Evolutionary conservation across 179 eudicot genomes (phyloP), one percentile per base, ranked within the genome.

Genomic region (Beta corolliflora): DNA sequence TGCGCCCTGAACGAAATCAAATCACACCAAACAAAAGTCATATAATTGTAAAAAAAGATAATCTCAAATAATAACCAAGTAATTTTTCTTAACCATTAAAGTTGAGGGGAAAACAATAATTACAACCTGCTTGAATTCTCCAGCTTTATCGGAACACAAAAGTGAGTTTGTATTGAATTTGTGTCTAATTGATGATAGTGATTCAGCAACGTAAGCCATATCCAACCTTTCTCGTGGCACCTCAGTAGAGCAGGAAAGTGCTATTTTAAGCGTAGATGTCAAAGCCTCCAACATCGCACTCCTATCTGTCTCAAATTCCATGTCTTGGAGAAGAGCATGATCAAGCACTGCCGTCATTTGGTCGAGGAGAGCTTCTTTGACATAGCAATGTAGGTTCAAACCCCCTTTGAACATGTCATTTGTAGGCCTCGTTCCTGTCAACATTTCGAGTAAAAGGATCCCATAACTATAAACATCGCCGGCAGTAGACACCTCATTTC

Each of bases 171-270:
- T 36, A 36, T 36, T 1, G 41, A 77, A 78, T 68, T 82, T 73
- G 68, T 52, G 65, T 55, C 75, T 76, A 18, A 78, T 54, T 45
- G 74, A 54, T 36, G 69, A 82, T 44, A 82, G 54, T 52, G 73
- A 55, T 7, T 59, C 61, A 55, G 55, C 78, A 66, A 78, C 73
- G 8, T 45, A 70, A 41, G 44, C 73, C 75, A 78, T 82, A n/a
- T 78, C 70, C n/a, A 80, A 61, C 75, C 81, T 73, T 41, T 78
- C 75, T 18, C 46, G 79, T 7, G 79, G 85, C 50, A 53, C 48
- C 9, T 82, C 81, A 72, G 75, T 18, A 9, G 75, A 78, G 79
- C 85, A 82, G 12, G 69, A 41, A 16, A 82, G 61, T 46, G 79
- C 85, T 44, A 66, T 45, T 10, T 55, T 29, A 29, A 82, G 58